Percentiles rank a stretch among this genome's conserved stretches.
Conservation (phyloP, 2,329 filamentous ascomycete genomes). For the Xylogone sp. region DNA sequence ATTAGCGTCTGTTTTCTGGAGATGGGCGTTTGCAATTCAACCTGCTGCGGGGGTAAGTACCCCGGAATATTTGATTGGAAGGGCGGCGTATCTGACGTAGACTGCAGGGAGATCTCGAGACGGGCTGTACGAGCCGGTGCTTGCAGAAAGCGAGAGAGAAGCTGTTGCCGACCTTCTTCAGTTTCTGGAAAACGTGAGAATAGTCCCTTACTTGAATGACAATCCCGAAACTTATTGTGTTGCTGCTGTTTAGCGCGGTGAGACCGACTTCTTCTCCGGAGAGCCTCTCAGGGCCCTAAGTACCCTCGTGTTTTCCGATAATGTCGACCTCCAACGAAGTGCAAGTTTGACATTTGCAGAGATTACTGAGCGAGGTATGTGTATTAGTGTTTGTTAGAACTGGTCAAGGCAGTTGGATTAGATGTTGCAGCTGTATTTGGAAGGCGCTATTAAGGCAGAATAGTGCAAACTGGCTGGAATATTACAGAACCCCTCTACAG, state of each 20-base stretch:
- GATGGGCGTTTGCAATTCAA: conserved; percentile 61
- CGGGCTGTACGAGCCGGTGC: conserved; percentile 78
- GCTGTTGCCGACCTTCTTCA: conserved; percentile 92
- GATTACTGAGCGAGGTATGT: conserved; percentile 92
- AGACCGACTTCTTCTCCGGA: conserved; percentile 97
- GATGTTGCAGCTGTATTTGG: not conserved
- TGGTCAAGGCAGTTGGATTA: conserved; percentile 2
- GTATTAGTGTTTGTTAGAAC: not conserved
- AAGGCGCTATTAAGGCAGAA: not conserved
- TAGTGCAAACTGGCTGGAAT: not conserved
- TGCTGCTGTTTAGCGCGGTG: conserved; percentile 59
- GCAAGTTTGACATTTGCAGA: conserved; percentile 98
- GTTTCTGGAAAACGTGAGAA: conserved; percentile 86
- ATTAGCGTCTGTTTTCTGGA: conserved; percentile 28
- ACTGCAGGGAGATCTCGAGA: conserved; percentile 69
- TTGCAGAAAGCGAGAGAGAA: conserved; percentile 94
- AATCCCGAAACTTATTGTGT: conserved; percentile 8
- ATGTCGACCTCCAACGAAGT: conserved; percentile 95
- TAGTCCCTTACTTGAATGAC: not conserved
- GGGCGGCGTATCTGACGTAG: conserved; percentile 23
- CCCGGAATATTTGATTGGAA: conserved; percentile 7
- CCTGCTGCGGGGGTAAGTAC: conserved; percentile 54
- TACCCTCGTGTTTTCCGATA: conserved; percentile 96
- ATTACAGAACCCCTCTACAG: not conserved
- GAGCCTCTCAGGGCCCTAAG: conserved; percentile 90